Evolutionary conservation across 106 monocot genomes (phyloP), one percentile per base, ranked within the genome.

Genomic region (Dendrobium nobile): DNA sequence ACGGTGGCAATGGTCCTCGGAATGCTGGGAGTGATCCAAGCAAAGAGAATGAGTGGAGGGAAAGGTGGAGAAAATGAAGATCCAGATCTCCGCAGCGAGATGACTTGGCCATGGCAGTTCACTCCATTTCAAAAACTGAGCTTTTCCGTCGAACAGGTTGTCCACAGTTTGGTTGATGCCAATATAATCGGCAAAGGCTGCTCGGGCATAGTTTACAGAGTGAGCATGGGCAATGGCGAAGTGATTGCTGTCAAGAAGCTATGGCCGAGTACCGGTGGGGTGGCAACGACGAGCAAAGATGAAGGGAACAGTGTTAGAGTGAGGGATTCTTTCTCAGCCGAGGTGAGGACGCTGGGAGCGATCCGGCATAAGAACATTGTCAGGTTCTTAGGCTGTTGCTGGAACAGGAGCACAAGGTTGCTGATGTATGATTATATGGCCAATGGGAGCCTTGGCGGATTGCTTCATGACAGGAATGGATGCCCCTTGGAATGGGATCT

Each of bases 301-400:
- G 86, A 82, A 28, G 73, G 80, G 47, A 83, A 72, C 24, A 43
- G 81, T 27, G 67, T 75, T 40, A 76, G 78, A 22, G 86, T 88
- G n/a, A 78, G 94, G 27, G 94, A 94, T 73, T 94, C 92, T 10
- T 94, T 97, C 86, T 94, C 94, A 3, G 87, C 96, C 0, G 97
- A 98, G 83, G 89, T 98, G 55, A 47, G 84, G 40, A 94, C 94
- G 17, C 82, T 98, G 54, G 97, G 97, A 17, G 86, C 89, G 22
- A 88, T 98, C 67, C 88, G 97, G 56, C 97, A 98, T 88, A 94
- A 94, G 87, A 97, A 97, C 84, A 97, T 97, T 54, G 94, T 97
- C 41, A 81, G 90, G 27, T 94, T 97, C 82, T 84, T 97, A 11
- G 96, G 92, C 0, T 97, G 90, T 77, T 97, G 96, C 89, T 92